Percentiles rank a stretch among this genome's conserved stretches.
Conservation (phyloP, 2,329 filamentous ascomycete genomes). For the Microdochium paspali region DNA sequence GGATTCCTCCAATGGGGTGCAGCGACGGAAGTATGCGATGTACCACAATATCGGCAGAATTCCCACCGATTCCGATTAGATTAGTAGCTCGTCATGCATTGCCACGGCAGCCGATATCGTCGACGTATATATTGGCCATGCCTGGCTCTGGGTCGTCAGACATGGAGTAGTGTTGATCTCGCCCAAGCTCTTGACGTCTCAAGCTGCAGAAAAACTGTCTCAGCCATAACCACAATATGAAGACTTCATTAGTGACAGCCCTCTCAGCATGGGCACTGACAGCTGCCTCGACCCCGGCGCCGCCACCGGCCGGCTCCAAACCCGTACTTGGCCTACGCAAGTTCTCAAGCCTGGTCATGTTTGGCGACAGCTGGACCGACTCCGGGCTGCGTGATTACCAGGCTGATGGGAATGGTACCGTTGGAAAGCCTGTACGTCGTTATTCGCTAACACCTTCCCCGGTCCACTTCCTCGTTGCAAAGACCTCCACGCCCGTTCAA, state of each 20-base stretch:
- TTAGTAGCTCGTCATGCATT: too few species aligned
- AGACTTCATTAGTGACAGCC: background rate
- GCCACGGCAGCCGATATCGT: too few species aligned
- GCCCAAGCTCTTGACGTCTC: background rate
- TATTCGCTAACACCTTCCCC: background rate
- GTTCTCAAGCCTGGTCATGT: slow-evolving; percentile 2
- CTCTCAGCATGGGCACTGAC: background rate
- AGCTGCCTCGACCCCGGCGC: background rate
- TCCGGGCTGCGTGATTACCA: slow-evolving; percentile 1
- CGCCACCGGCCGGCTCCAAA: background rate
- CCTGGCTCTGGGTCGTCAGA: too few species aligned
- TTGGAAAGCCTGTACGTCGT: slow-evolving; percentile 1
- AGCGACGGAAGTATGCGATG: too few species aligned
- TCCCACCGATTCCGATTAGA: too few species aligned
- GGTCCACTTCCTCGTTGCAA: background rate
- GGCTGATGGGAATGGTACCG: slow-evolving; percentile 1
- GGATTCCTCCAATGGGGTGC: too few species aligned
- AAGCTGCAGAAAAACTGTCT: background rate
- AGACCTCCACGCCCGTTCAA: too few species aligned
- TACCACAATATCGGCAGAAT: too few species aligned
- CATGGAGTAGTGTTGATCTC: too few species aligned
- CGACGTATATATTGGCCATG: too few species aligned
- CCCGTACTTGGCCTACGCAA: background rate
- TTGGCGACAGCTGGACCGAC: slow-evolving; percentile 3
- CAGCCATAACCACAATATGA: background rate